Base-by-base conservation (phyloP, 2,329 filamentous ascomycete genomes). In the Colletotrichum incanum region DNA sequence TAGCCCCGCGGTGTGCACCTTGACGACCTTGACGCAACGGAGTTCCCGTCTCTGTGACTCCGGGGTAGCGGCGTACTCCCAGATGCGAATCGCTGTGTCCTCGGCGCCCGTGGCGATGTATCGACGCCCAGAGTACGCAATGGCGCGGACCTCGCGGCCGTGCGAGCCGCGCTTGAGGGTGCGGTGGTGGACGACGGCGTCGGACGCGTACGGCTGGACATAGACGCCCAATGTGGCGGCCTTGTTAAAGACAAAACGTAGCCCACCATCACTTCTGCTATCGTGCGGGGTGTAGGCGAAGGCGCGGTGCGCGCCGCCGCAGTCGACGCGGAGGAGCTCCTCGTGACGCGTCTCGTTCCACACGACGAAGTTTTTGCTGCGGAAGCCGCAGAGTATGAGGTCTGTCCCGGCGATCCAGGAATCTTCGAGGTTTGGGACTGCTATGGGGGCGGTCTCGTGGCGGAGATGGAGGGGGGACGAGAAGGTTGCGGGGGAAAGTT, bases 221-320 rank as follows among this genome's bases (percentile, higher is more conserved):
- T 85, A 85, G n/a, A 89, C 76, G 62, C 82, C 83, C 60, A 89
- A 81, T 68, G 81, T 82, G 3, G 90, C 89, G 6, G 91, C 90
- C 80, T 94, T 92, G 3, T 93, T 96, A 88, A 93, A 98, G 0
- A 93, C 87, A 71, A 97, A 91, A 31, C 85, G 82, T 52, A 86
- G 76, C 0, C 76, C 77, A 20, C 80, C 79, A 9, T 77, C 73
- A 20, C 84, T 73, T 75, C 65, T 4, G 45, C 39, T 6, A 14
- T 14, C n/a, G 28, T 76, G 67, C 31, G 78, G 73, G 70, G 79
- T 75, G 67, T 82, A 80, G n/a, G 90, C 88, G 87, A 94, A 98
- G 41, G 88, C 91, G 66, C 96, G 89, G 78, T 98, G 94, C 0
- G 91, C 92, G 43, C 96, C 96, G 67, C 95, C 96, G 78, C 96